Conservation (phyloP, 208 protist genomes). For the Porcisia hertigi region DNA sequence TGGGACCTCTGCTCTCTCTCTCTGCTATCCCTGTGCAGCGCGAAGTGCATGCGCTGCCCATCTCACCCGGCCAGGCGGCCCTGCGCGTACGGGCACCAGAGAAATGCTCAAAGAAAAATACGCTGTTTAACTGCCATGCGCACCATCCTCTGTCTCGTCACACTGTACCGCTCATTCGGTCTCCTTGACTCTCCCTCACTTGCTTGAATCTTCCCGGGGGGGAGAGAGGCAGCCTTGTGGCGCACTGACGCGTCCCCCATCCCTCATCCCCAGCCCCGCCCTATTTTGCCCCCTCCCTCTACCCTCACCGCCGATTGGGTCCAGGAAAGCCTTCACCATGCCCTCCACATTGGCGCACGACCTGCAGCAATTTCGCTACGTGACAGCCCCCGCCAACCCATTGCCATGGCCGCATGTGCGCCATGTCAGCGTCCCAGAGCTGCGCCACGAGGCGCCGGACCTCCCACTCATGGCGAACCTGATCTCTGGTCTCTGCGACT, state of each 20-base stretch:
- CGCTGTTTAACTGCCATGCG: not conserved
- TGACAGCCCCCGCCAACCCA: constrained; percentile 14
- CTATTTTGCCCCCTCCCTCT: not conserved
- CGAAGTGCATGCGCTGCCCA: not conserved
- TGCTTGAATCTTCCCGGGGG: not conserved
- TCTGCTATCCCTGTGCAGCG: not conserved
- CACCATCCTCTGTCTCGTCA: not conserved
- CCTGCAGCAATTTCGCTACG: constrained; percentile 59
- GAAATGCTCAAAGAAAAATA: not conserved
- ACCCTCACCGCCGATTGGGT: not conserved
- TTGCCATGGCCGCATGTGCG: constrained; percentile 68
- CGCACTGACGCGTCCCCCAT: not conserved
- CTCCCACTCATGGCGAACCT: constrained; percentile 74
- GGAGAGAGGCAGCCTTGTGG: not conserved
- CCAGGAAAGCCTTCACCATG: not conserved
- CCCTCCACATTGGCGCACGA: constrained; percentile 35
- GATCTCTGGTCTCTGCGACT: constrained; percentile 42
- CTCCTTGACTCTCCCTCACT: not conserved
- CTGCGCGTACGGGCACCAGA: not conserved
- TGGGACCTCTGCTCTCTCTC: not conserved
- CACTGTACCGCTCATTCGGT: not conserved
- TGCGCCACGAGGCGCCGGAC: constrained; percentile 54
- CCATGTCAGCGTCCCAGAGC: constrained; percentile 45
- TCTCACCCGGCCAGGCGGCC: not conserved
- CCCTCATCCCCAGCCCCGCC: not conserved